Conservation (phyloP, 768 basidiomycete species). For the Sarcomyxa edulis region DNA sequence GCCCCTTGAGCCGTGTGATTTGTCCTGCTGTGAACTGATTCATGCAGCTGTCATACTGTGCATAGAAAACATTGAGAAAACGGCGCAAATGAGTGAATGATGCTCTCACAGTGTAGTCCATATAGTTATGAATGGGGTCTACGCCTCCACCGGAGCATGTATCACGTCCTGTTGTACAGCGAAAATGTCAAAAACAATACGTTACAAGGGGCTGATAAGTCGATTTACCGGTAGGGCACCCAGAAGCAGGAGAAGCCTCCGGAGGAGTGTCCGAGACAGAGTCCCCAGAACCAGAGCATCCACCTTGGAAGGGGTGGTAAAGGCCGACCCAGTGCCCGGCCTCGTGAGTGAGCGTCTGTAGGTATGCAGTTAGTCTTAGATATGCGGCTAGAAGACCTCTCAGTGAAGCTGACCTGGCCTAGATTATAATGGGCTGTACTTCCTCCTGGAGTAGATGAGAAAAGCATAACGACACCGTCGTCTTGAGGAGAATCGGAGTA, state of each 20-base stretch:
- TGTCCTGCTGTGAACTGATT: constrained; percentile 43
- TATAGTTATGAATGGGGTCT: constrained; percentile 36
- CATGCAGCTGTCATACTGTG: constrained; percentile 47
- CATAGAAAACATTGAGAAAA: too few species aligned
- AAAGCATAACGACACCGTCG: constrained; percentile 44
- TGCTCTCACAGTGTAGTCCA: too few species aligned
- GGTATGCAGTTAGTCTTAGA: constrained; percentile 12
- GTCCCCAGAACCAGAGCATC: constrained; percentile 36
- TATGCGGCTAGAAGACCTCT: constrained; percentile 9
- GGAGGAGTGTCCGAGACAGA: constrained; percentile 41
- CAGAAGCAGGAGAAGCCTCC: constrained; percentile 36
- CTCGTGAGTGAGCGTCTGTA: constrained; percentile 48
- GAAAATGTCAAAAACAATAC: too few species aligned
- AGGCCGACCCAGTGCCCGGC: constrained; percentile 59
- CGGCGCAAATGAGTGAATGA: too few species aligned
- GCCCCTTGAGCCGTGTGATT: constrained; percentile 29
- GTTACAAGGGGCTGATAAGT: too few species aligned
- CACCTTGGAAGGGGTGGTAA: constrained; percentile 56
- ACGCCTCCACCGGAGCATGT: constrained; percentile 34
- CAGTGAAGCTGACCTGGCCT: constrained; percentile 22
- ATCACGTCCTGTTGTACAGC: too few species aligned
- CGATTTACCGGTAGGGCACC: constrained; percentile 35
- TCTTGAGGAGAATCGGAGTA: constrained; percentile 35
- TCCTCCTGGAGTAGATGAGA: constrained; percentile 39
- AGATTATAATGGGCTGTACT: constrained; percentile 35